Percentiles rank a stretch among this genome's conserved stretches.
These are phyloP conservation scores for Herpetospermum pedunculosum DNA, from an alignment of 306 rosid species.

Conservation along the genomic window DNA sequence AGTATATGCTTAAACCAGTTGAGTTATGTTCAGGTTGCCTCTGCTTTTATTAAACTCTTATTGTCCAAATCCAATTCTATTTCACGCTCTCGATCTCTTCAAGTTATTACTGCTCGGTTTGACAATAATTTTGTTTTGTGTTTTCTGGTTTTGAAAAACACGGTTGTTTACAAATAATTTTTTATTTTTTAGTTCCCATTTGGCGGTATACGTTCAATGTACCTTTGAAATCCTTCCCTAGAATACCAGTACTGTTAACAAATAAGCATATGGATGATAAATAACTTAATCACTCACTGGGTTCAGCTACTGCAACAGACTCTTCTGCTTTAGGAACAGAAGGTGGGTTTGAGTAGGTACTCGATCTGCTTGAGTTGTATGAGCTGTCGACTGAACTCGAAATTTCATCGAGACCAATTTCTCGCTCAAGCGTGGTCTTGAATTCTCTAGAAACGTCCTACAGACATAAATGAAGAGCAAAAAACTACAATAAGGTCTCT, in stretches of 20 bases:
- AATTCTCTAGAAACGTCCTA: slow-evolving; percentile 95
- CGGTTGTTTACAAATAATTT: background rate
- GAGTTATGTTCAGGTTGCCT: too few species aligned
- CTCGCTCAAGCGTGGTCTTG: slow-evolving; percentile 92
- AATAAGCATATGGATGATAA: background rate
- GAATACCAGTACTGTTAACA: background rate
- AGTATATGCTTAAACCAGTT: too few species aligned
- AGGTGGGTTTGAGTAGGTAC: slow-evolving; percentile 28
- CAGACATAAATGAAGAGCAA: slow-evolving; percentile 16
- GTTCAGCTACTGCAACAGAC: slow-evolving; percentile 41
- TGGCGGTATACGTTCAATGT: background rate
- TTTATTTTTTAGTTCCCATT: background rate
- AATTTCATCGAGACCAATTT: slow-evolving; percentile 91
- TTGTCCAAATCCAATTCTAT: background rate
- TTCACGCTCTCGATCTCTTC: background rate
- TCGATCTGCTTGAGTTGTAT: slow-evolving; percentile 27
- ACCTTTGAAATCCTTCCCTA: slow-evolving; percentile 5
- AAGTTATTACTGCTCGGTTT: background rate
- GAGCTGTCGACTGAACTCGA: slow-evolving; percentile 33
- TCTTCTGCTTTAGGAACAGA: slow-evolving; percentile 27
- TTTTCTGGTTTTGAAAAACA: background rate
- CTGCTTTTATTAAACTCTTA: too few species aligned
- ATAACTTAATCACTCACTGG: slow-evolving; percentile 49
- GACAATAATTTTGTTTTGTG: background rate
- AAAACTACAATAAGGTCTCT: slow-evolving; percentile 9